Conservation (phyloP, 495 filamentous ascomycete species). For the Hypoxylon rickii region DNA sequence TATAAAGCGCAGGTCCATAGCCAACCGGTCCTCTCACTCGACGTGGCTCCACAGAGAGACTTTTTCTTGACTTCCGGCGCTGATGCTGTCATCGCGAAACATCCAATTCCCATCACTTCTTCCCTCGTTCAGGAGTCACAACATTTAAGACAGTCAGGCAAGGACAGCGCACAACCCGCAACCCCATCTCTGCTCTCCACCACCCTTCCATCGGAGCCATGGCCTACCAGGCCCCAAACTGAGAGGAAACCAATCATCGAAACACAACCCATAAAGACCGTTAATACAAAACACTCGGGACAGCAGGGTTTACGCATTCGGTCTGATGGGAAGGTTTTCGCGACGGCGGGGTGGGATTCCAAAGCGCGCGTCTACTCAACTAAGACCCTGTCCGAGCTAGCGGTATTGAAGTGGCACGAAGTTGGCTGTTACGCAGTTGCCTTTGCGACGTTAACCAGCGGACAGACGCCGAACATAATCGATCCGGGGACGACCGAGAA, state of each 20-base stretch:
- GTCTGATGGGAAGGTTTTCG: conserved; percentile 80
- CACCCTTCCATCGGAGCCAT: conserved; percentile 17
- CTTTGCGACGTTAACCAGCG: conserved; percentile 62
- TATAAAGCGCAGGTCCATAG: conserved; percentile 73
- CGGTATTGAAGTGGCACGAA: conserved; percentile 94
- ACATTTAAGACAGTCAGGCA: not conserved
- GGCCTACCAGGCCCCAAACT: conserved; percentile 22
- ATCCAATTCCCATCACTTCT: conserved; percentile 53
- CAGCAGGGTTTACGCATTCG: conserved; percentile 83
- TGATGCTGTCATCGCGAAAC: conserved; percentile 60
- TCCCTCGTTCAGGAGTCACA: conserved; percentile 6
- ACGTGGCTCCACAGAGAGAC: conserved; percentile 58
- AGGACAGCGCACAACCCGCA: conserved; percentile 4
- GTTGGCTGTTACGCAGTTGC: conserved; percentile 86
- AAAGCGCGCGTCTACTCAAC: conserved; percentile 77
- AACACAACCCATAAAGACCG: conserved; percentile 55
- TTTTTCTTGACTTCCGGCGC: conserved; percentile 84
- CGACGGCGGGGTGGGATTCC: conserved; percentile 92
- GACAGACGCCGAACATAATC: not conserved
- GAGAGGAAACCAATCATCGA: conserved; percentile 32
- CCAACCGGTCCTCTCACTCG: conserved; percentile 85
- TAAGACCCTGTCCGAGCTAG: conserved; percentile 83
- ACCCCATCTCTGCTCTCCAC: conserved; percentile 36
- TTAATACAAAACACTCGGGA: conserved; percentile 85
- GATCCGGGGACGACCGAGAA: not conserved